Conservation (phyloP, 108 stramenopile genomes). For the Asterionellopsis glacialis region DNA sequence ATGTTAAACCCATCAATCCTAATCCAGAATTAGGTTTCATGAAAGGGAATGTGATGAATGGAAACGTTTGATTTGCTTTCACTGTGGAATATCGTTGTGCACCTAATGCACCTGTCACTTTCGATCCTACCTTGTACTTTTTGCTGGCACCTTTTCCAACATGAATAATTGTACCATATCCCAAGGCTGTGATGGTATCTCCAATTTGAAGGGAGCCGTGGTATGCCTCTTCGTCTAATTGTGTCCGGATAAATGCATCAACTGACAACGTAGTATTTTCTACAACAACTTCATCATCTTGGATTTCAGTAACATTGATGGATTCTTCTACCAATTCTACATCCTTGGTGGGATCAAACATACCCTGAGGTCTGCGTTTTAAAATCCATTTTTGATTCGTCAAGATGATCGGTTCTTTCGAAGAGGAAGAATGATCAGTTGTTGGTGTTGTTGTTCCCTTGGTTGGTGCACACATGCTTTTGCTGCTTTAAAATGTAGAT, state of each 20-base stretch:
- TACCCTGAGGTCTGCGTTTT: slow-evolving; percentile 11
- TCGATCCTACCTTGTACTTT: slow-evolving; percentile 13
- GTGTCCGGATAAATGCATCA: slow-evolving; percentile 47
- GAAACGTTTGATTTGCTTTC: neutral
- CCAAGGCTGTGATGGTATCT: slow-evolving; percentile 25
- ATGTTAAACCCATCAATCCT: slow-evolving; percentile 23
- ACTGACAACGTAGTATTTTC: slow-evolving; percentile 15
- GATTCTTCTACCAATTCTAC: slow-evolving; percentile 8
- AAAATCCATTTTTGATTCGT: slow-evolving; percentile 16
- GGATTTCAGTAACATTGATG: no score
- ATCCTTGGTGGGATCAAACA: slow-evolving; percentile 9
- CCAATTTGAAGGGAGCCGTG: slow-evolving; percentile 25
- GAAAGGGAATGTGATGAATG: slow-evolving; percentile 10
- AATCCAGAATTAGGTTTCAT: slow-evolving; percentile 6
- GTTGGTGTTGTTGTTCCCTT: no score
- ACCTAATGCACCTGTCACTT: slow-evolving; percentile 23
- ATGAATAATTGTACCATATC: slow-evolving; percentile 29
- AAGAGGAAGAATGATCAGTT: no score
- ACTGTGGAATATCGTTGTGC: slow-evolving; percentile 16
- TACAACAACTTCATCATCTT: slow-evolving; percentile 21
- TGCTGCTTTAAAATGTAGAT: no score
- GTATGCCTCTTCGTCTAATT: slow-evolving; percentile 34
- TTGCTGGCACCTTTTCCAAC: slow-evolving; percentile 14
- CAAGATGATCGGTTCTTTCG: no score
- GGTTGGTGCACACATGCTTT: no score